Evolutionary conservation across 73 alveolate species (phyloP).

Genomic region (Paramecium tetraurelia): DNA sequence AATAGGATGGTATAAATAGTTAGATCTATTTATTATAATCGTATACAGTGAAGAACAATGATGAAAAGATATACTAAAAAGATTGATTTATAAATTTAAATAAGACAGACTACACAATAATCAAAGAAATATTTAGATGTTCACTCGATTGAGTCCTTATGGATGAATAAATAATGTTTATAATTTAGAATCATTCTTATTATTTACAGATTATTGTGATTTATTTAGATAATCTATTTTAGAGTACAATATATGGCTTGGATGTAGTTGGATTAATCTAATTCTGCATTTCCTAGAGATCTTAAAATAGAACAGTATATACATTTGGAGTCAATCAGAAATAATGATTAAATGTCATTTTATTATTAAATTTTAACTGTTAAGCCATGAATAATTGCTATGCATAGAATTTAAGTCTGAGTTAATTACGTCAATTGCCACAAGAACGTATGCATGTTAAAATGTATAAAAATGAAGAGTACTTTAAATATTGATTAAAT

Average conservation of each 20-base stretch:
- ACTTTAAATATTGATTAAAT: background rate
- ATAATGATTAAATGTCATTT: background rate
- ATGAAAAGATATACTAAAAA: background rate
- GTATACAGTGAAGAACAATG: background rate
- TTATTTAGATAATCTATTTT: background rate
- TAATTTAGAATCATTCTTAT: background rate
- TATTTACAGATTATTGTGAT: background rate
- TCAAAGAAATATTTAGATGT: background rate
- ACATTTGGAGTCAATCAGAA: background rate
- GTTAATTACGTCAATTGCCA: background rate
- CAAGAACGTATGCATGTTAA: background rate
- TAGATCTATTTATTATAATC: background rate
- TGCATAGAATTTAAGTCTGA: background rate
- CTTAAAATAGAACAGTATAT: background rate
- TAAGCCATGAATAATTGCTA: background rate
- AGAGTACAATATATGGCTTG: background rate
- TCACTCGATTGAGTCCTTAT: background rate
- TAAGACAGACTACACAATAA: background rate
- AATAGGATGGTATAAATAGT: background rate
- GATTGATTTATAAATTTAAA: background rate
- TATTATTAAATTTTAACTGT: background rate
- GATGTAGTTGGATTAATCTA: background rate
- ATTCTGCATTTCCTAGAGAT: background rate
- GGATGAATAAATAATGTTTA: background rate
- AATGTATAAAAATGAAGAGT: conserved; percentile 6